Percentiles rank a stretch among this genome's conserved stretches.
phyloP scores from a whole-genome alignment of 2,329 filamentous ascomycete genomes.

The Colletotrichum sp. region DNA sequence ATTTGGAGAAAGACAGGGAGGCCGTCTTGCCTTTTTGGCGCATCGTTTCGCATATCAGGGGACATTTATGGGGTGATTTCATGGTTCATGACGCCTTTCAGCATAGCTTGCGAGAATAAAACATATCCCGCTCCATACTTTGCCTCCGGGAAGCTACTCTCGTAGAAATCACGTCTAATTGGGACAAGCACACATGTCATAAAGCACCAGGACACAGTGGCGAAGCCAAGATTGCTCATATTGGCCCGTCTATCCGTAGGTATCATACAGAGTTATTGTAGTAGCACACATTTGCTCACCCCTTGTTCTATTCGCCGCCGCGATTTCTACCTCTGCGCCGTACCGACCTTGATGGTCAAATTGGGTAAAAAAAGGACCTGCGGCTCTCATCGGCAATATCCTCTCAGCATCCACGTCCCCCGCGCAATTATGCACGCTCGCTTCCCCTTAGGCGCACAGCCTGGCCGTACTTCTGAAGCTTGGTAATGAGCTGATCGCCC shows the following conservation, averaged over 20 bases:
- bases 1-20: not conserved
- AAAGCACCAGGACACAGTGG: not conserved
- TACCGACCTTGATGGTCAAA: not conserved
- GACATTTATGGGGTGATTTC: not conserved
- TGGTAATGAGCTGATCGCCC: conserved; percentile 96
- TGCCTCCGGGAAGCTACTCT: not conserved
- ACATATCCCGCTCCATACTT: not conserved
- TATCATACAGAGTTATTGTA: conserved; percentile 34
- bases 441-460: conserved; percentile 92
- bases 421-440: conserved; percentile 73
- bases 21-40: not conserved
- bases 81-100: not conserved
- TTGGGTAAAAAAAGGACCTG: not conserved
- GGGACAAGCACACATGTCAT: not conserved
- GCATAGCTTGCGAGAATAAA: conserved; percentile 16
- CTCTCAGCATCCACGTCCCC: not conserved
- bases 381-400: not conserved
- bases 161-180: too few relatives aligned
- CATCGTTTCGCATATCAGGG: not conserved
- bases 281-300: conserved; percentile 27
- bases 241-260: conserved; percentile 32
- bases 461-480: conserved; percentile 99
- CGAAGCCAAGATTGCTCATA: conserved; percentile 16
- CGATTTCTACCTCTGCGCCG: conserved; percentile 4
- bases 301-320: conserved; percentile 8